Evolutionary conservation across 2,329 filamentous ascomycete species (phyloP).

Genomic region (Hymenoscyphus linearis): DNA sequence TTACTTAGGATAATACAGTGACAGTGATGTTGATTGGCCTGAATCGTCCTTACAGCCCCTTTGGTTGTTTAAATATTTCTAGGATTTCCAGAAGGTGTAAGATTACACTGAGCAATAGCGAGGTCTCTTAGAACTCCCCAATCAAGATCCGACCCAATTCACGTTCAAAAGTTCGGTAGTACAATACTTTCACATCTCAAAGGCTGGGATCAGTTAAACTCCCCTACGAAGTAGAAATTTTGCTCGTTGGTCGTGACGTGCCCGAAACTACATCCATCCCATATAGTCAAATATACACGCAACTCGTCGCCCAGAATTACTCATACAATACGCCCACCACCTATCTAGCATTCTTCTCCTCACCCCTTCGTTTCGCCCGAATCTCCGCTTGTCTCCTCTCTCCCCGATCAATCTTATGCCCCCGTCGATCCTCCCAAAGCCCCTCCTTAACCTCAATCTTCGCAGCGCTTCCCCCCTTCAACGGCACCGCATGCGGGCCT

Average conservation of each 20-base stretch:
- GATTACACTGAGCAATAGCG: too few relatives aligned
- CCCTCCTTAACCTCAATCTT: constrained; percentile 71
- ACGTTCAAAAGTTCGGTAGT: background rate
- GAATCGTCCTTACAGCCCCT: too few relatives aligned
- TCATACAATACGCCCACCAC: constrained; percentile 16
- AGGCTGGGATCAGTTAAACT: background rate
- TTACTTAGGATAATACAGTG: too few relatives aligned
- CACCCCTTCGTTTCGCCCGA: constrained; percentile 78
- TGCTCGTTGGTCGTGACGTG: background rate
- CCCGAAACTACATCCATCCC: background rate
- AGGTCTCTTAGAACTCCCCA: too few relatives aligned
- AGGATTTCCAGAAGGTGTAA: too few relatives aligned
- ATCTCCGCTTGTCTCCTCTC: constrained; percentile 85
- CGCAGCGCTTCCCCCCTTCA: constrained; percentile 61
- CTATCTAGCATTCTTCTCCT: constrained; percentile 47
- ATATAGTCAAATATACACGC: constrained; percentile 4
- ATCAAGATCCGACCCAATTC: background rate
- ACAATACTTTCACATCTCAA: background rate
- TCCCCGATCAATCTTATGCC: constrained; percentile 92
- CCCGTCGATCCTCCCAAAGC: constrained; percentile 85
- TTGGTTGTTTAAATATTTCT: too few relatives aligned
- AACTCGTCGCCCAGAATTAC: constrained; percentile 27
- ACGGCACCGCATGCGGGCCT: constrained; percentile 66
- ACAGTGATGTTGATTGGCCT: too few relatives aligned
- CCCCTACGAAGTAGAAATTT: background rate